phyloP scores from a whole-genome alignment of 345 rosid genomes.

The Lepidium africanum region DNA sequence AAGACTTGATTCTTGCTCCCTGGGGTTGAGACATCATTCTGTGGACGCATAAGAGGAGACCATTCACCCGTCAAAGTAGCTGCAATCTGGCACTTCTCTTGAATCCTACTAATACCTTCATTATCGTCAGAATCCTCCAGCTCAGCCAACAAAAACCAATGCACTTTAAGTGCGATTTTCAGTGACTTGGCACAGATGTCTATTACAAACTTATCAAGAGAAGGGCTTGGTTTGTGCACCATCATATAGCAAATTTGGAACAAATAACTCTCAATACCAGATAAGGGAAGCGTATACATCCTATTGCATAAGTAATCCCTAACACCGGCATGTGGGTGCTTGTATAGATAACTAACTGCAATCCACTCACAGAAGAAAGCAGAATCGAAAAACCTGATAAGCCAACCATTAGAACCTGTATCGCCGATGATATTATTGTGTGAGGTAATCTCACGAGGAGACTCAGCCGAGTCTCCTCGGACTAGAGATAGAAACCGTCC shows the following conservation, averaged over 20 bases:
- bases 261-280: slow-evolving; percentile 87
- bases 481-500: slow-evolving; percentile 85
- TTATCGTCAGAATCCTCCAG: slow-evolving; percentile 93
- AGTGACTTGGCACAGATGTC: slow-evolving; percentile 82
- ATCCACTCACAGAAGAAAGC: slow-evolving; percentile 99
- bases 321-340: slow-evolving; percentile 91
- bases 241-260: slow-evolving; percentile 94
- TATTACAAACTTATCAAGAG: slow-evolving; percentile 93
- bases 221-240: slow-evolving; percentile 97
- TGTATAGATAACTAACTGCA: slow-evolving; percentile 97
- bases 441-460: slow-evolving; percentile 88
- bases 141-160: slow-evolving; percentile 97
- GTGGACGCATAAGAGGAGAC: slow-evolving; percentile 64
- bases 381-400: slow-evolving; percentile 95
- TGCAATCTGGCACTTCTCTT: slow-evolving; percentile 96
- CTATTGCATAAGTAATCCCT: slow-evolving; percentile 96
- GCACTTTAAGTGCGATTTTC: slow-evolving; percentile 88
- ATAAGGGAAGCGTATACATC: slow-evolving; percentile 90
- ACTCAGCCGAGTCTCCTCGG: slow-evolving; percentile 59
- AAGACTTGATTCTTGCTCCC: slow-evolving; percentile 94
- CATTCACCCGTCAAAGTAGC: slow-evolving; percentile 98
- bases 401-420: slow-evolving; percentile 95
- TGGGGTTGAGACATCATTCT: slow-evolving; percentile 44
- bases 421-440: slow-evolving; percentile 55
- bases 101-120: slow-evolving; percentile 93